Evolutionary conservation across 495 filamentous ascomycete genomes (phyloP).

Genomic region (Xylaria scruposa): DNA sequence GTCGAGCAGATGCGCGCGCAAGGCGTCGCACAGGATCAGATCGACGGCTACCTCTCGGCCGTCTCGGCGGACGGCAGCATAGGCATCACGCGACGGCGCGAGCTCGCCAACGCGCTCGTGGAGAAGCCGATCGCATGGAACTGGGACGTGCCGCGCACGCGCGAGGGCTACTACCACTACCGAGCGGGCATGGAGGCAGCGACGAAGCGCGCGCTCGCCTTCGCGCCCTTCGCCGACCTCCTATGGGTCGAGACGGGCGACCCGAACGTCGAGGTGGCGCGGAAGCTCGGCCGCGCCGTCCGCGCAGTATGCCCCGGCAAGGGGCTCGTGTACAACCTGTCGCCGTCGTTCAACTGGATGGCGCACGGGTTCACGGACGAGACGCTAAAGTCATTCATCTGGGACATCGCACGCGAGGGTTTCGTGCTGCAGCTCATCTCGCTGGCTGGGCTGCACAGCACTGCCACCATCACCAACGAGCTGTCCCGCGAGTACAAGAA

Average conservation of each 20-base stretch:
- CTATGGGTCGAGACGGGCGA: conserved; percentile 97
- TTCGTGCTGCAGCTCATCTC: conserved; percentile 95
- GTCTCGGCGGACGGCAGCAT: conserved; percentile 70
- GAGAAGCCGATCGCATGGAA: conserved; percentile 73
- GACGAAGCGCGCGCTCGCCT: conserved; percentile 89
- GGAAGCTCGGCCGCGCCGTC: conserved; percentile 77
- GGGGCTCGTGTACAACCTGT: conserved; percentile 94
- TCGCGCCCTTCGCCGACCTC: conserved; percentile 91
- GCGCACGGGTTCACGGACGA: conserved; percentile 85
- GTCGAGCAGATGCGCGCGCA: conserved; percentile 71
- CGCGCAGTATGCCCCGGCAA: conserved; percentile 71
- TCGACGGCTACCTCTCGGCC: conserved; percentile 68
- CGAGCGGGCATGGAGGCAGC: conserved; percentile 84
- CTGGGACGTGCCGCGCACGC: conserved; percentile 91
- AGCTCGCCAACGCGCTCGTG: conserved; percentile 69
- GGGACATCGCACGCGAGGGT: conserved; percentile 92
- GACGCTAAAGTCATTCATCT: conserved; percentile 85
- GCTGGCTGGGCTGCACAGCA: conserved; percentile 87
- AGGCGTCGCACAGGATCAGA: conserved; percentile 63
- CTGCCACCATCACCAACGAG: conserved; percentile 85
- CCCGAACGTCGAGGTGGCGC: conserved; percentile 78
- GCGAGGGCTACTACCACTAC: conserved; percentile 98
- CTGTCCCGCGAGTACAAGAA: conserved; percentile 81
- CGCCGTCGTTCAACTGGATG: conserved; percentile 98
- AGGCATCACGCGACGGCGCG: conserved; percentile 76